Percentiles rank a stretch among this genome's conserved stretches.
These are phyloP conservation scores for Dothideomycetes sp. DNA, from an alignment of 2,329 filamentous ascomycete genomes.

Conservation along the genomic window DNA sequence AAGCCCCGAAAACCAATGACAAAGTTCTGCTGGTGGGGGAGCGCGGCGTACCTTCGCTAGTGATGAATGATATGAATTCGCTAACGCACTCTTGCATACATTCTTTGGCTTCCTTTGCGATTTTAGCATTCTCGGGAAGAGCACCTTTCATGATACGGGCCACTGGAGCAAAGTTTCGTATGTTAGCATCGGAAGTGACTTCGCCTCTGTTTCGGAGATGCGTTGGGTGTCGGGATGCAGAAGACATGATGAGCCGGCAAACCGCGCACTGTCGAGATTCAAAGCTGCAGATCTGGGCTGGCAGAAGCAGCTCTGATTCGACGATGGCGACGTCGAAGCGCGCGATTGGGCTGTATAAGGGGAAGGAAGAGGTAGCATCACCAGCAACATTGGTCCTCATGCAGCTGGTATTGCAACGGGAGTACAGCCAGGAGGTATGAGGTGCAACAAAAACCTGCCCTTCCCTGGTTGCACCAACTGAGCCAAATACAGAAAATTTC, in stretches of 20 bases:
- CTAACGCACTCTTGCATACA: constrained; percentile 99
- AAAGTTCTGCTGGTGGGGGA: constrained; percentile 1
- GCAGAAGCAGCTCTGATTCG: constrained; percentile 36
- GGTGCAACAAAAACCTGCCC: not conserved
- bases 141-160: constrained; percentile 99
- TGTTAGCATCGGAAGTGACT: constrained; percentile 70
- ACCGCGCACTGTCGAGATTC: constrained; percentile 23
- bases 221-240: constrained; percentile 28
- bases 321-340: constrained; percentile 37
- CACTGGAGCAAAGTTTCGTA: constrained; percentile 89
- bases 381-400: constrained; percentile 23
- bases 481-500: constrained; percentile 21
- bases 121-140: constrained; percentile 95
- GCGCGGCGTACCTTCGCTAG: constrained; percentile 80
- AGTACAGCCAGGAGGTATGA: constrained; percentile 20
- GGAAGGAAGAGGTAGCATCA: constrained; percentile 20
- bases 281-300: constrained; percentile 27
- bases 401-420: constrained; percentile 23
- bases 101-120: constrained; percentile 91
- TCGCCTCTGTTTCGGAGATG: constrained; percentile 23
- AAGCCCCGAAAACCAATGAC: not conserved
- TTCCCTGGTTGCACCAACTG: not conserved
- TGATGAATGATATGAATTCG: constrained; percentile 99
- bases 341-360: constrained; percentile 35
- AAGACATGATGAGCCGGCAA: constrained; percentile 35